These are phyloP conservation scores for Podospora pseudopauciseta DNA, from an alignment of 495 filamentous ascomycete species.

Conservation along the genomic window DNA sequence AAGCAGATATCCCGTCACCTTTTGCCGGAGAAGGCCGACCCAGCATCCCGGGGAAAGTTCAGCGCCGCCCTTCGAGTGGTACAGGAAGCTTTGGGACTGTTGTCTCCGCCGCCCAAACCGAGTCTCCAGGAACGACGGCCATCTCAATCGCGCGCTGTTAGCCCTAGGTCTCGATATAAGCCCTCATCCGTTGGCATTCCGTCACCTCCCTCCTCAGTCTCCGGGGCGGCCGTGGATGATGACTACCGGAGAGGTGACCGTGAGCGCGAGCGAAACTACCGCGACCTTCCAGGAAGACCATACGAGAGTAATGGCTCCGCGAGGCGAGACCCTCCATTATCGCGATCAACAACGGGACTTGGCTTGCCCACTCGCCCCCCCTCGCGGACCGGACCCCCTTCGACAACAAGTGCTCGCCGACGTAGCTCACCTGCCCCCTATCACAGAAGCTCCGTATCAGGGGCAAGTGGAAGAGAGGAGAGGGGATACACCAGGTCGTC, in stretches of 20 bases:
- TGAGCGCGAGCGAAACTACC: constrained; percentile 12
- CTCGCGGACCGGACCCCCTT: constrained; percentile 4
- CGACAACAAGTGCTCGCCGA: not conserved
- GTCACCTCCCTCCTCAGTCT: constrained; percentile 7
- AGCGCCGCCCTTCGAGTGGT: constrained; percentile 27
- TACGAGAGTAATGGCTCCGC: constrained; percentile 18
- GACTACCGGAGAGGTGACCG: constrained; percentile 5
- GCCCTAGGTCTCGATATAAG: constrained; percentile 13
- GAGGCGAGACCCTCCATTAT: constrained; percentile 7
- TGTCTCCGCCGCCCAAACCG: not conserved
- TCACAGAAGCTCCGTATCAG: constrained; percentile 5
- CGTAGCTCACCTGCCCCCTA: constrained; percentile 3
- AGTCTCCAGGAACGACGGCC: not conserved
- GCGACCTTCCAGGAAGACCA: constrained; percentile 7
- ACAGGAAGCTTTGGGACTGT: constrained; percentile 24
- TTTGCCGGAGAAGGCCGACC: constrained; percentile 52
- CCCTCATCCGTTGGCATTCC: constrained; percentile 6
- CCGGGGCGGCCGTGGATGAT: not conserved
- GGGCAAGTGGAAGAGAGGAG: not conserved
- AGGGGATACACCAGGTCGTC: constrained; percentile 12
- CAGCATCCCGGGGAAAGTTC: constrained; percentile 26
- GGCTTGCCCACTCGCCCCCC: not conserved
- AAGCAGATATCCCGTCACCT: constrained; percentile 72
- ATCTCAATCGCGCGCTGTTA: constrained; percentile 1
- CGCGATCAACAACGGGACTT: not conserved